phyloP scores from a whole-genome alignment of 257 asterid species.

The Solanum clarkiae region DNA sequence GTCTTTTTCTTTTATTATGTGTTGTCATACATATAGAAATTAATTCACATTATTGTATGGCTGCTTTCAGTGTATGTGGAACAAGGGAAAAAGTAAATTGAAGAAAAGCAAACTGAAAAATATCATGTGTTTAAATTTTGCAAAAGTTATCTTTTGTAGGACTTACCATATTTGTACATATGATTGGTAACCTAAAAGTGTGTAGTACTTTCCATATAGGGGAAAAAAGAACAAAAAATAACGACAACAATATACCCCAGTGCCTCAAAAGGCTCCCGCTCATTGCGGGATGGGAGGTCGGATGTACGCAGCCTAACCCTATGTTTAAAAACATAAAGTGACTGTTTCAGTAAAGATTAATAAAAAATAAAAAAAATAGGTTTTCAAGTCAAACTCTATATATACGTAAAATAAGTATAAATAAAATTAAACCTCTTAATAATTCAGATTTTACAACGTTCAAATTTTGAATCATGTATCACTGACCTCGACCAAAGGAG shows the following conservation, averaged over 20 bases:
- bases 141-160: not conserved
- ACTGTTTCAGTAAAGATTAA: too few relatives aligned
- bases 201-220: not conserved
- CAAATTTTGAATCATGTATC: not conserved
- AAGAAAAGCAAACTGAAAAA: not conserved
- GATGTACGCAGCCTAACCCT: too few relatives aligned
- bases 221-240: not conserved
- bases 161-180: not conserved
- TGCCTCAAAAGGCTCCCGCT: too few relatives aligned
- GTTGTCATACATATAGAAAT: not conserved
- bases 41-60: not conserved
- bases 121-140: not conserved
- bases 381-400: not conserved
- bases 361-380: too few relatives aligned
- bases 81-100: not conserved
- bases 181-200: not conserved
- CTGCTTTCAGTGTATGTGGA: not conserved
- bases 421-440: not conserved
- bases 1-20: not conserved
- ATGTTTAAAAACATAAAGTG: too few relatives aligned
- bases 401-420: not conserved
- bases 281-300: too few relatives aligned
- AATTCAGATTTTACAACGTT: not conserved
- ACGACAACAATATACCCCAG: too few relatives aligned
- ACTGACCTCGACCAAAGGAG: not conserved